Evolutionary conservation across 352 stramenopile species (phyloP).

Genomic region (Globisporangium paddicum): DNA sequence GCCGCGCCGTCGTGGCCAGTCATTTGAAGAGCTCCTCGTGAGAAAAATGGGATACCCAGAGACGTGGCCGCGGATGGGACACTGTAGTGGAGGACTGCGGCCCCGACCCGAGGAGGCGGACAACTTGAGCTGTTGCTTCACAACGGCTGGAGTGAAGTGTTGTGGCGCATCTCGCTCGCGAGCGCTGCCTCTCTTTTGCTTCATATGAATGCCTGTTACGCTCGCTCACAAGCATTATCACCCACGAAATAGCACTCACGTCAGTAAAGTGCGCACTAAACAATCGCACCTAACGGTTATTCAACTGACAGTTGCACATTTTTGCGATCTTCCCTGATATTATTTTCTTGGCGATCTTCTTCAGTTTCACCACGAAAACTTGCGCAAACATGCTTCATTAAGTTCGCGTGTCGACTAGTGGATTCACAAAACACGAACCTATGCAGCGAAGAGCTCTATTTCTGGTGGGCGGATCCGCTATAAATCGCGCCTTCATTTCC

Average conservation of each 20-base stretch:
- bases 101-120: not conserved
- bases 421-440: not conserved
- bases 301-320: not conserved
- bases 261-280: constrained; percentile 8
- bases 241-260: too few relatives aligned
- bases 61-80: not conserved
- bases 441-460: not conserved
- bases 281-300: not conserved
- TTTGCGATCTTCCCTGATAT: too few relatives aligned
- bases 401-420: not conserved
- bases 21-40: not conserved
- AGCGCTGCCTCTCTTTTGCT: not conserved
- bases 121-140: not conserved
- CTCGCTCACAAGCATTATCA: not conserved
- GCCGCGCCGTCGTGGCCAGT: not conserved
- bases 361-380: not conserved
- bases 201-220: not conserved
- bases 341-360: not conserved
- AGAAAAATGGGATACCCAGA: not conserved
- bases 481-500: not conserved
- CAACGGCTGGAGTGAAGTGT: constrained; percentile 2
- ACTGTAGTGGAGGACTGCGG: not conserved
- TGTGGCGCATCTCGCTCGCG: not conserved
- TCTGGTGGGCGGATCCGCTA: not conserved
- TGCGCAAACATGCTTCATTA: constrained; percentile 7